These are phyloP conservation scores for Vickermania ingenoplastis DNA, from an alignment of 208 protist genomes.

Conservation along the genomic window DNA sequence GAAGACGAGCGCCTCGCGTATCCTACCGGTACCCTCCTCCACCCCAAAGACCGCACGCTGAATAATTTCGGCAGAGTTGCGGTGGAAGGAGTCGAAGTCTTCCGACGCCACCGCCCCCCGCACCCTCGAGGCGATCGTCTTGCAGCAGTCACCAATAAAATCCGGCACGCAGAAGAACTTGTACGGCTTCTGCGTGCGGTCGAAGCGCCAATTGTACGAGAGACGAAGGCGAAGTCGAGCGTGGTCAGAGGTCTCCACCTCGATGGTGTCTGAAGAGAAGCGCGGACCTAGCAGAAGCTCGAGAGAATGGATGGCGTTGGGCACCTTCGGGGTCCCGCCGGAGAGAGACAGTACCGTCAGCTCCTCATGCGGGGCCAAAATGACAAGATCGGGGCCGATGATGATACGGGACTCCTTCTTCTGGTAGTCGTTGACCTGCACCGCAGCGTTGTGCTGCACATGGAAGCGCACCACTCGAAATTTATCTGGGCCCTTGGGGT, in stretches of 20 bases:
- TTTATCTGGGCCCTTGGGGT: constrained; percentile 11
- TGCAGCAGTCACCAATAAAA: constrained; percentile 97
- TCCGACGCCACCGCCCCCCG: constrained; percentile 89
- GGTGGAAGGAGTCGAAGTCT: constrained; percentile 96
- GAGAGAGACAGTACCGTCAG: constrained; percentile 93
- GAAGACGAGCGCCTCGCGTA: constrained; percentile 70
- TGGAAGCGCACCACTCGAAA: constrained; percentile 90
- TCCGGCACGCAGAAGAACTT: constrained; percentile 91
- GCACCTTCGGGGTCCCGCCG: constrained; percentile 89
- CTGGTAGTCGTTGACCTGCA: constrained; percentile 95
- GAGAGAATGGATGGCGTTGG: constrained; percentile 88
- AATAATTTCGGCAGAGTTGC: constrained; percentile 93
- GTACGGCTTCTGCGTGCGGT: constrained; percentile 42
- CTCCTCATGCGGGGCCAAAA: constrained; percentile 93
- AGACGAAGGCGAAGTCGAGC: constrained; percentile 89
- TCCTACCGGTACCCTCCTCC: constrained; percentile 32
- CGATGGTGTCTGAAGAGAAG: constrained; percentile 91
- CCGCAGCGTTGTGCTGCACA: constrained; percentile 93
- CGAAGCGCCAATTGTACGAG: constrained; percentile 97
- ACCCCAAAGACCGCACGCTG: constrained; percentile 90
- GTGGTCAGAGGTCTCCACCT: constrained; percentile 96
- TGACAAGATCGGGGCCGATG: constrained; percentile 91
- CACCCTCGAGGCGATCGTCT: constrained; percentile 94
- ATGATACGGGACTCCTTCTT: constrained; percentile 84
- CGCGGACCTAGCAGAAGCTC: constrained; percentile 92